These are phyloP conservation scores for Nicotiana attenuata DNA, from an alignment of 257 asterid genomes.

Conservation along the genomic window DNA sequence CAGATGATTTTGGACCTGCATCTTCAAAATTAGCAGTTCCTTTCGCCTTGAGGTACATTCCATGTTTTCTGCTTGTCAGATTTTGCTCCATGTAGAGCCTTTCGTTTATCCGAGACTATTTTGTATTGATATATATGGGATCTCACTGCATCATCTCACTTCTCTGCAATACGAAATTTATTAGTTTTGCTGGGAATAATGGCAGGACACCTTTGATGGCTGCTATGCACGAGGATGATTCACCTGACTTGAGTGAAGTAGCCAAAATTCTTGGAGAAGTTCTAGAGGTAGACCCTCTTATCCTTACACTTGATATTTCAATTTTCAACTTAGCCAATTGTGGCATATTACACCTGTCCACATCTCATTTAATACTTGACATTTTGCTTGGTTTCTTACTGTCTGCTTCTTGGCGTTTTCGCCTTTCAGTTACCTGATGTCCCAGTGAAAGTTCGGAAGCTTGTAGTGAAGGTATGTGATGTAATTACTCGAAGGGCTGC, in stretches of 20 bases:
- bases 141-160: background rate
- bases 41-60: slow-evolving; percentile 60
- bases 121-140: background rate
- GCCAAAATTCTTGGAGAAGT: slow-evolving; percentile 52
- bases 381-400: background rate
- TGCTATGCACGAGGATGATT: slow-evolving; percentile 88
- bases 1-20: slow-evolving; percentile 53
- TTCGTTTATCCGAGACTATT: background rate
- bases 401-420: background rate
- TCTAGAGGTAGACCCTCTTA: slow-evolving; percentile 41
- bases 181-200: background rate
- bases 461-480: slow-evolving; percentile 70
- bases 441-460: slow-evolving; percentile 64
- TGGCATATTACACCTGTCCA: background rate
- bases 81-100: background rate
- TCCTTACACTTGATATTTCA: background rate
- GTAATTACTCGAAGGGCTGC: slow-evolving; percentile 81
- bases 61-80: background rate
- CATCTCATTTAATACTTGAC: background rate
- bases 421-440: slow-evolving; percentile 49
- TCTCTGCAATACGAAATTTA: background rate
- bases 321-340: background rate
- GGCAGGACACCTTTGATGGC: slow-evolving; percentile 72
- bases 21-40: slow-evolving; percentile 56
- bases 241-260: slow-evolving; percentile 68